Conservation (phyloP, 2,329 filamentous ascomycete species). For the Scolecobasidium constrictum region DNA sequence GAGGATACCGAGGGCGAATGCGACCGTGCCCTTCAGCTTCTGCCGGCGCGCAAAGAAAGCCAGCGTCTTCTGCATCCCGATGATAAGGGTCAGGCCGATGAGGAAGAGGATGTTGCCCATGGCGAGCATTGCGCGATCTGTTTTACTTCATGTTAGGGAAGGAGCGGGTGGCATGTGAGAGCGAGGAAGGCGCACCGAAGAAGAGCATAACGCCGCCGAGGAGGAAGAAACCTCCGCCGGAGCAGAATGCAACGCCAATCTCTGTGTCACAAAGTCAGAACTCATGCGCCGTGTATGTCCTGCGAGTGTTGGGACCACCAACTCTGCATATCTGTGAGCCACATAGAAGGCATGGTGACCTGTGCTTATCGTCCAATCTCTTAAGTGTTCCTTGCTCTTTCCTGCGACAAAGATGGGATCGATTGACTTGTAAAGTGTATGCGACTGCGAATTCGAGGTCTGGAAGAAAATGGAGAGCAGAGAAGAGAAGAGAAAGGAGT, state of each 20-base stretch:
- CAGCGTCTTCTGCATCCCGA: slow-evolving; percentile 82
- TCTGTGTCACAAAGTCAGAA: slow-evolving; percentile 45
- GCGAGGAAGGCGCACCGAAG: slow-evolving; percentile 58
- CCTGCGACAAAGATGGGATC: no score
- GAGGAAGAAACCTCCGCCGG: slow-evolving; percentile 92
- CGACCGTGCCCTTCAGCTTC: slow-evolving; percentile 82
- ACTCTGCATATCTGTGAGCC: slow-evolving; percentile 95
- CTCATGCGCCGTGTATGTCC: slow-evolving; percentile 13
- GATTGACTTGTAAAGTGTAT: no score
- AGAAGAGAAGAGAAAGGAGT: background rate
- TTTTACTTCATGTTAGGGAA: slow-evolving; percentile 1
- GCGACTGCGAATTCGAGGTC: slow-evolving; percentile 1
- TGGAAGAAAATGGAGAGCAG: background rate
- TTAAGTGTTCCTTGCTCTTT: no score
- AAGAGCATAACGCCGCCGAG: slow-evolving; percentile 97
- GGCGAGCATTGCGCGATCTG: background rate
- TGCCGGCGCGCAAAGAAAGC: slow-evolving; percentile 90
- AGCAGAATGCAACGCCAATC: slow-evolving; percentile 95
- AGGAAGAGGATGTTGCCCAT: slow-evolving; percentile 79
- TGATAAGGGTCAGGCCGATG: slow-evolving; percentile 89
- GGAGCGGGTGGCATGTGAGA: background rate
- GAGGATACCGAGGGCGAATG: slow-evolving; percentile 72
- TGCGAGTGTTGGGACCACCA: slow-evolving; percentile 25
- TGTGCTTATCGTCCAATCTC: background rate
- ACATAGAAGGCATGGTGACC: slow-evolving; percentile 69